Evolutionary conservation across 1,284 basidiomycete genomes (phyloP), one percentile per base, ranked within the genome.

Genomic region (Austroboletus olivaceoglutinosus): DNA sequence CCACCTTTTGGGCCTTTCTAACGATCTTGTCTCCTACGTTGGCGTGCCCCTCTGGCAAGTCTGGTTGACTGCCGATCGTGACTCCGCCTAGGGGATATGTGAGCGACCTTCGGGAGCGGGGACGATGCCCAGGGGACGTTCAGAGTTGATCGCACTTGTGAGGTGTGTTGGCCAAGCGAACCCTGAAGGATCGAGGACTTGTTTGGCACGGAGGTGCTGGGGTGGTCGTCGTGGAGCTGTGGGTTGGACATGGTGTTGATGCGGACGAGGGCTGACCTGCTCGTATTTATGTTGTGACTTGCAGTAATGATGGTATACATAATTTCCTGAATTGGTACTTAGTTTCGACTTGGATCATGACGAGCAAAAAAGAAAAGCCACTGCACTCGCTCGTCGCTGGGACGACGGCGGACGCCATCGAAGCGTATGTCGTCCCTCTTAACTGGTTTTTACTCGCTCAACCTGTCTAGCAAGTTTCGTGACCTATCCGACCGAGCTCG

Each of bases 401-500:
- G 23, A 83, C 93, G n/a, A 89, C 89, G 0, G 96, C 96, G 18
- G 96, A 97, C 18, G 94, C 89, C 3, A 78, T 98, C 45, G 96
- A 98, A 76, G 93, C 87, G 86, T 90, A 67, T 69, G 82, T 72
- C 10, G 2, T 15, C 25, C 0, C 16, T 34, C 10, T 38, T 15
- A 25, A 21, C 4, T 2, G 4, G 8, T 1, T 1, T n/a, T 12
- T 44, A 48, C 37, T 48, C 49, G 45, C 64, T 73, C 55, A 76
- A 57, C 51, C 53, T 58, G 56, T 70, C 61, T 60, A 75, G 70
- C 52, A 61, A 89, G 85, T 48, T 86, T 87, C 70, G 71, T 86
- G 56, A 90, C 89, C n/a, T 95, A 93, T 60, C 95, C 96, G 0
- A 89, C 93, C 7, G 96, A 99, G 67, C 94, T 85, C 62, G 86